phyloP scores from a whole-genome alignment of 73 alveolate genomes.

The Stentor coeruleus region DNA sequence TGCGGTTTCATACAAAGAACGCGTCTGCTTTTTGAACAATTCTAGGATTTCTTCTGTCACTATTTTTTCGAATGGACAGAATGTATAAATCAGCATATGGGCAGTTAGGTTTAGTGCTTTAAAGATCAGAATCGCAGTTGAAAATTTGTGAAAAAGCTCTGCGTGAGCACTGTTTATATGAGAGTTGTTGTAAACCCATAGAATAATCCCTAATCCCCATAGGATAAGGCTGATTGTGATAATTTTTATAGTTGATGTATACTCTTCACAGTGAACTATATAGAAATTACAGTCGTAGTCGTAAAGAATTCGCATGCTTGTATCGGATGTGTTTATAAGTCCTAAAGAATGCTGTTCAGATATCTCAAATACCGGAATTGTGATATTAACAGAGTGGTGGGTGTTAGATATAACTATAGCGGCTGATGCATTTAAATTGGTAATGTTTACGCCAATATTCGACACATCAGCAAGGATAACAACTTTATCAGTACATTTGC shows the following conservation, averaged over 20 bases:
- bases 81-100: background rate
- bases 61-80: background rate
- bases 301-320: background rate
- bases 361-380: background rate
- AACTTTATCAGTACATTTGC: background rate
- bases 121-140: background rate
- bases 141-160: slow-evolving; percentile 5
- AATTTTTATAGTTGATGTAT: background rate
- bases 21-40: slow-evolving; percentile 10
- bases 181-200: slow-evolving; percentile 13
- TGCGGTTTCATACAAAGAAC: slow-evolving; percentile 1
- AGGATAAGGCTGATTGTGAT: background rate
- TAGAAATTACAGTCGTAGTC: background rate
- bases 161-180: background rate
- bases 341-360: background rate
- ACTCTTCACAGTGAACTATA: background rate
- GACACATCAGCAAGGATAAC: no score
- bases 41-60: background rate
- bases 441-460: background rate
- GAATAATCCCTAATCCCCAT: background rate
- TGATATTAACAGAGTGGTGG: background rate
- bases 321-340: background rate
- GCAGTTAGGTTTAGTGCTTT: background rate
- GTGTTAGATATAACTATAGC: background rate
- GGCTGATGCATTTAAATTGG: background rate